Base-by-base conservation (phyloP, 2,329 filamentous ascomycete species). In the Aspergillus sp. region DNA sequence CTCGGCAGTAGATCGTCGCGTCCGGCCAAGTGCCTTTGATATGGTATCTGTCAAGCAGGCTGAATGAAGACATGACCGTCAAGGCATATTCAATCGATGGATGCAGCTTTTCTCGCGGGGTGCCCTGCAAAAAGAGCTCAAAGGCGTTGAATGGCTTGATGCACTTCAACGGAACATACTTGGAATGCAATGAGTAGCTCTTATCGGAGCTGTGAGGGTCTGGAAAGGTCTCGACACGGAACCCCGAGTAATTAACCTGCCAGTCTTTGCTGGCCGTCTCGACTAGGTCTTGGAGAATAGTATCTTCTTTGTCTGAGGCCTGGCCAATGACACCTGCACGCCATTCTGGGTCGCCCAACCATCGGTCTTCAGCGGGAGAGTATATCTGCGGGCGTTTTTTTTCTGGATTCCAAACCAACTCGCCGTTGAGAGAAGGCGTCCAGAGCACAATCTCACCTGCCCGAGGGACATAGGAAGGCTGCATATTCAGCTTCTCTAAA, bases 401-500 rank as follows among this genome's bases (percentile, higher is more conserved):
- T 4, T 56, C 48, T 1, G 50, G 40, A 40, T 74, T 65, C 47
- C 57, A 69, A 12, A 60, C 48, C 7, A 74, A 53, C 27, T 64
- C 64, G n/a, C 62, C 62, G 4, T 68, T 50, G 32, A 66, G 58
- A n/a, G 56, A 46, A 2, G 56, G 51, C 10, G 53, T 56, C 72
- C 77, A 82, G 0, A 83, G 64, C 0, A 83, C 78, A 3, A 82
- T 57, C 46, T 83, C 80, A 2, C 78, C 79, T 0, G 66, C 51
- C 2, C 80, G 71, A 3, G 80, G 79, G 1, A 76, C 52, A 55
- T 75, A 82, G 2, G 72, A 66, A 2, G 74, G 68, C 36, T 75
- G 68, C 7, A 70, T 50, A 4, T 60, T 59, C 11, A 75, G 56
- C 7, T 66, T 66, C 5, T 66, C 59, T 1, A 82, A 58, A 12